phyloP scores from a whole-genome alignment of 2,329 filamentous ascomycete genomes.

The Fusarium falciforme region DNA sequence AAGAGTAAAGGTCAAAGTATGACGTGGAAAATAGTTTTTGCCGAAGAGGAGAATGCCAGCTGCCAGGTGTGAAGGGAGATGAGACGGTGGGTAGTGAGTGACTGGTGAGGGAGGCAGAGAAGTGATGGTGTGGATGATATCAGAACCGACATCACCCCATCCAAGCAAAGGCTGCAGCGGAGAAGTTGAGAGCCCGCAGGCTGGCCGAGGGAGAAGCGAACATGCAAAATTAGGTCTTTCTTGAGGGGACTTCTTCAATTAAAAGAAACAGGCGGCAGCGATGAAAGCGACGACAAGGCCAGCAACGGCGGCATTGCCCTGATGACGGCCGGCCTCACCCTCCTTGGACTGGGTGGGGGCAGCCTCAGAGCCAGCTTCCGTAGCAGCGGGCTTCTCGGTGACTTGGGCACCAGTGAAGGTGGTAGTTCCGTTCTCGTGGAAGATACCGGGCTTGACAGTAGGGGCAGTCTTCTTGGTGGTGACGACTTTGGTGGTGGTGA shows the following conservation, averaged over 20 bases:
- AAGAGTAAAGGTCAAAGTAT: conserved; percentile 38
- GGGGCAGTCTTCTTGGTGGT: conserved; percentile 29
- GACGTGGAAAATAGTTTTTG: conserved; percentile 32
- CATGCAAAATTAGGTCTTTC: not conserved
- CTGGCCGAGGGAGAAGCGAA: conserved; percentile 35
- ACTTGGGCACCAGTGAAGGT: conserved; percentile 23
- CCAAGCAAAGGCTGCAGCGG: conserved; percentile 1
- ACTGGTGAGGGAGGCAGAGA: conserved; percentile 18
- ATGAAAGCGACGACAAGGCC: conserved; percentile 68
- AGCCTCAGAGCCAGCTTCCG: conserved; percentile 43
- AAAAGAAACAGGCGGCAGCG: conserved; percentile 63
- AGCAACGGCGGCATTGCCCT: conserved; percentile 63
- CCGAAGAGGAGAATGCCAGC: conserved; percentile 41
- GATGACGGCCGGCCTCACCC: conserved; percentile 59
- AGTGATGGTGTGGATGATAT: conserved; percentile 1
- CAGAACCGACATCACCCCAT: conserved; percentile 5
- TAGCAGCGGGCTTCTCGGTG: conserved; percentile 34
- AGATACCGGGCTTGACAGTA: conserved; percentile 58
- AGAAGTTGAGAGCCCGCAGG: conserved; percentile 15
- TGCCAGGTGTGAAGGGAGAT: conserved; percentile 21
- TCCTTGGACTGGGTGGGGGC: conserved; percentile 51
- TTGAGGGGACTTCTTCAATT: conserved; percentile 16
- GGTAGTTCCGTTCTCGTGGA: conserved; percentile 62
- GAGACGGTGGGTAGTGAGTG: conserved; percentile 10
- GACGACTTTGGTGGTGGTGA: conserved; percentile 14